Conservation (phyloP, 2,329 filamentous ascomycete genomes). For the Hymenoscyphus scutula region DNA sequence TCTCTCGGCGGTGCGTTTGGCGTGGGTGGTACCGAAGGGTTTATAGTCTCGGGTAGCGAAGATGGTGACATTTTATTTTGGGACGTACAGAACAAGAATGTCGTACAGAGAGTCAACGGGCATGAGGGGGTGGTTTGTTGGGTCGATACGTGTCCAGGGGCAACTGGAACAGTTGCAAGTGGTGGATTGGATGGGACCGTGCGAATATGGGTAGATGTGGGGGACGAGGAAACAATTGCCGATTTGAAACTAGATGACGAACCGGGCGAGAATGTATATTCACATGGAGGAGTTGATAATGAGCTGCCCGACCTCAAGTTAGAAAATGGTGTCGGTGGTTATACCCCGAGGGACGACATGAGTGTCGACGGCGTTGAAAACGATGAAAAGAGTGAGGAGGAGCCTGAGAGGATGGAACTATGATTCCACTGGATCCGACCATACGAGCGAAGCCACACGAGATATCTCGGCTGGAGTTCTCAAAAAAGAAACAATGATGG, state of each 20-base stretch:
- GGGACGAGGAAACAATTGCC: conserved; percentile 26
- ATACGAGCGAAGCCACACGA: neutral
- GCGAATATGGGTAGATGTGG: conserved; percentile 55
- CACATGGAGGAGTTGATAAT: conserved; percentile 6
- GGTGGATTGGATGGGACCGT: conserved; percentile 62
- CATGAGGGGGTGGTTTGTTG: conserved; percentile 61
- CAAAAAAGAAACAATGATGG: neutral
- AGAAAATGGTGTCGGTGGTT: conserved; percentile 21
- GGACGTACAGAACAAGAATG: conserved; percentile 83
- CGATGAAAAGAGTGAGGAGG: conserved; percentile 10
- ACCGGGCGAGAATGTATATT: conserved; percentile 5
- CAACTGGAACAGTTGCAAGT: conserved; percentile 53
- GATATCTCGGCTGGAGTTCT: too few relatives aligned
- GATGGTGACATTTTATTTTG: conserved; percentile 83
- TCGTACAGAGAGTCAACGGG: conserved; percentile 66
- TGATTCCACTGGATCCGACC: neutral
- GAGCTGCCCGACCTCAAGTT: conserved; percentile 20
- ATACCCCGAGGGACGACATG: conserved; percentile 28
- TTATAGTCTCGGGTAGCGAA: conserved; percentile 82
- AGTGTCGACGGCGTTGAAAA: conserved; percentile 15
- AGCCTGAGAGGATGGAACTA: conserved; percentile 23
- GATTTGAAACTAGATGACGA: conserved; percentile 20
- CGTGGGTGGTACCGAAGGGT: conserved; percentile 54
- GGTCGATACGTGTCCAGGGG: conserved; percentile 59
- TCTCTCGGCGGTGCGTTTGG: conserved; percentile 86